phyloP scores from a whole-genome alignment of 1,284 basidiomycete genomes.

The Hortiboletus rubellus region DNA sequence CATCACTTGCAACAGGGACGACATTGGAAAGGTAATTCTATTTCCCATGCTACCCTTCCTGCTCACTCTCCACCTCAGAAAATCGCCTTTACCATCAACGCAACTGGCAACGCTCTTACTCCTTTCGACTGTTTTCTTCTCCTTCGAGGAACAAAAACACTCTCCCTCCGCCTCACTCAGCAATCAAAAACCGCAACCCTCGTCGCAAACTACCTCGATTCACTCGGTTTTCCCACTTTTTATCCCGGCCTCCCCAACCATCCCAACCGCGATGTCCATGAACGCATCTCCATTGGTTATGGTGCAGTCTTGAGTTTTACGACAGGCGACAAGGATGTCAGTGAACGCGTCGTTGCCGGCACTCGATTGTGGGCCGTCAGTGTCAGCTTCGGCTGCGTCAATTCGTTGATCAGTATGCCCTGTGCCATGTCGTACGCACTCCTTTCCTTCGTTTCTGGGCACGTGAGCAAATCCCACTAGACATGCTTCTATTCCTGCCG shows the following conservation, averaged over 20 bases:
- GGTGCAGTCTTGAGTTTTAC: conserved; percentile 96
- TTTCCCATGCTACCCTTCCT: background rate
- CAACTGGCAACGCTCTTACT: conserved; percentile 95
- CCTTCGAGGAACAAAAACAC: conserved; percentile 94
- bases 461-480: conserved; percentile 42
- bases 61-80: conserved; percentile 46
- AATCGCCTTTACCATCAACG: conserved; percentile 91
- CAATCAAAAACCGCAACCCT: conserved; percentile 84
- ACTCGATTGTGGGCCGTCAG: conserved; percentile 97
- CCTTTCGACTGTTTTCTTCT: conserved; percentile 97
- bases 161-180: conserved; percentile 95
- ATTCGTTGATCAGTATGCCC: conserved; percentile 98
- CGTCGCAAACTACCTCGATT: conserved; percentile 86
- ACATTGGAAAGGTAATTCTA: conserved; percentile 75
- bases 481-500: conserved; percentile 96
- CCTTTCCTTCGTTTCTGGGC: conserved; percentile 9
- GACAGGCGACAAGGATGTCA: conserved; percentile 88
- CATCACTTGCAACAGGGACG: conserved; percentile 89
- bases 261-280: conserved; percentile 85
- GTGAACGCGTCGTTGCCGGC: conserved; percentile 90
- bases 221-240: conserved; percentile 89
- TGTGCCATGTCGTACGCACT: conserved; percentile 95
- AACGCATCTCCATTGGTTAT: conserved; percentile 84
- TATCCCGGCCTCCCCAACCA: conserved; percentile 91
- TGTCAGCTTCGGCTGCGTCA: conserved; percentile 98